Evolutionary conservation across 2,329 filamentous ascomycete genomes (phyloP).

Genomic region (Colletotrichum tamarilloi): DNA sequence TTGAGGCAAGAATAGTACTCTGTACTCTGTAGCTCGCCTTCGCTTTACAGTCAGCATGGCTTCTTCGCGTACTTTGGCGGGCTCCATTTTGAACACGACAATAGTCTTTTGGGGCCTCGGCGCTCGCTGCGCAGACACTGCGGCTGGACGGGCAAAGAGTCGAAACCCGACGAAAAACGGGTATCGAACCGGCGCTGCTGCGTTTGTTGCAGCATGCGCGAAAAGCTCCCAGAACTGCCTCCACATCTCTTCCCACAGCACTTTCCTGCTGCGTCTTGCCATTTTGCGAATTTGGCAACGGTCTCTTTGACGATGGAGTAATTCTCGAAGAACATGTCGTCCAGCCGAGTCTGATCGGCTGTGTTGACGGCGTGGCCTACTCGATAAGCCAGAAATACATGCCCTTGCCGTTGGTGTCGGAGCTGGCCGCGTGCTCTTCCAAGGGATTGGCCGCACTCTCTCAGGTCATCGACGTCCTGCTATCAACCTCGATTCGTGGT

Average conservation of each 20-base stretch:
- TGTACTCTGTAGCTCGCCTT: not conserved
- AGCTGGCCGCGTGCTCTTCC: not conserved
- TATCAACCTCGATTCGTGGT: not conserved
- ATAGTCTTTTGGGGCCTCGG: not conserved
- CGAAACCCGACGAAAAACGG: not conserved
- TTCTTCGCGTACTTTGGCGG: not conserved
- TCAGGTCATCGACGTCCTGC: not conserved
- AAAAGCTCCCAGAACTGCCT: slow-evolving; percentile 18
- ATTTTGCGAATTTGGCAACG: not conserved
- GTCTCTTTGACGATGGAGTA: slow-evolving; percentile 3
- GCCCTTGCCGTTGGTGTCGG: not conserved
- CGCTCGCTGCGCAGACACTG: not conserved
- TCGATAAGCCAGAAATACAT: not conserved
- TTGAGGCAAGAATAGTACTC: not conserved
- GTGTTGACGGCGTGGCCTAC: not conserved
- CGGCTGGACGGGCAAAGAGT: not conserved
- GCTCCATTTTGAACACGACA: not conserved
- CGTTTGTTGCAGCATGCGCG: not conserved
- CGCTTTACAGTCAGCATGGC: not conserved
- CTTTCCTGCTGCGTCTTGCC: not conserved
- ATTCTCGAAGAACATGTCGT: not conserved
- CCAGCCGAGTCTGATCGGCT: not conserved
- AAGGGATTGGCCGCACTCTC: not conserved
- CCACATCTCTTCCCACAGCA: not conserved
- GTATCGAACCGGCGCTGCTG: slow-evolving; percentile 3